Evolutionary conservation across 148 eudicot species (phyloP), one percentile per base, ranked within the genome.

Genomic region (Drosera capensis): DNA sequence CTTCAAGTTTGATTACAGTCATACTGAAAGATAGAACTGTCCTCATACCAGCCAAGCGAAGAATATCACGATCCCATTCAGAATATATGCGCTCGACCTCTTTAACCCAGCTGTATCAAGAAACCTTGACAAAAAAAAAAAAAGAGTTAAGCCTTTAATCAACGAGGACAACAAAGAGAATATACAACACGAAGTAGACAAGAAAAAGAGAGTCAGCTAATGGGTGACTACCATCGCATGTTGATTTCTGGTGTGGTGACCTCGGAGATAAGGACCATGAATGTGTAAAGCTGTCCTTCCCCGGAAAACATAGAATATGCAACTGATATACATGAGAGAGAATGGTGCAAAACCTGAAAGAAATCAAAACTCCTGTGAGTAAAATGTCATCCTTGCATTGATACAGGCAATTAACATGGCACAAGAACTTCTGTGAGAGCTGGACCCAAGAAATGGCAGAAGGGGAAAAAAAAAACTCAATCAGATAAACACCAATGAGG

Each of bases 211-310:
- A 14, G 14, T 38, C 13, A 26, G 21, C 31, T 23, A 24, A 21
- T 11, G 28, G 15, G 15, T n/a, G 24, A 43, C 69, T 64, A 92
- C 99, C 99, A 92, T 68, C 99, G 71, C 84, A 92, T 64, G 55
- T 92, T 92, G 57, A 92, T 76, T 56, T 76, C 88, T 40, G 99
- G 99, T 53, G 99, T 92, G 34, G 99, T 92, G 62, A 85, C 71
- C 64, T 92, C 99, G 30, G 99, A 92, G 34, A 92, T 92, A 51
- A 92, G 83, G 40, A 85, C 85, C 99, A 92, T 92, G 60, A 71
- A 92, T 12, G 99, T 92, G 67, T 92, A 92, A 44, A 92, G 88
- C 56, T 92, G 99, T 36, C 95, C 99, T 74, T 92, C 99, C 55
- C 95, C 94, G 41, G 83, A 71, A 47, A 75, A 76, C 95, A 85